Conservation (phyloP, 768 basidiomycete species). For the Rhizopogon vulgaris region DNA sequence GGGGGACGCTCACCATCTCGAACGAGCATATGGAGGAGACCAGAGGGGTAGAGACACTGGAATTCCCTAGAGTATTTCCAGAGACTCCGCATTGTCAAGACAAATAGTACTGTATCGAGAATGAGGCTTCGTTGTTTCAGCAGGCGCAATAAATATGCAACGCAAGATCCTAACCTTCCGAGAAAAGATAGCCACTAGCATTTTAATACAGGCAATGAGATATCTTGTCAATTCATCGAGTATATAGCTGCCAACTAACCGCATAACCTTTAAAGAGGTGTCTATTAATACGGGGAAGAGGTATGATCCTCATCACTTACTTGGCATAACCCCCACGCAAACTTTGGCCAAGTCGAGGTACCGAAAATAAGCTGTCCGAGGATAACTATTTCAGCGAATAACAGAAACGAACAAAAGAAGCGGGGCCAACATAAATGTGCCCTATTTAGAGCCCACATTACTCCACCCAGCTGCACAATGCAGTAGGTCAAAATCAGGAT, state of each 20-base stretch:
- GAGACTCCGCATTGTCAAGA: slow-evolving; percentile 3
- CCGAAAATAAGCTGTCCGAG: background rate
- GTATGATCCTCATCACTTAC: slow-evolving; percentile 6
- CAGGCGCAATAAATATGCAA: too few species aligned
- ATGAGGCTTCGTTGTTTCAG: slow-evolving; percentile 6
- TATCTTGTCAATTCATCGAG: background rate
- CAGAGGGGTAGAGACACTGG: background rate
- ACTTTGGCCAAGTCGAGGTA: slow-evolving; percentile 10
- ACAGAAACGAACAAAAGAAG: background rate
- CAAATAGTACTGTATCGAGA: slow-evolving; percentile 11
- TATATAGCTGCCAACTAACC: background rate
- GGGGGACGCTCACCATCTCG: slow-evolving; percentile 16
- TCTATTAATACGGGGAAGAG: background rate
- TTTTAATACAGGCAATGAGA: background rate
- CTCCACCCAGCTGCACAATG: too few species aligned
- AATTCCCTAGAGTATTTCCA: background rate
- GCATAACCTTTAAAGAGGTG: background rate
- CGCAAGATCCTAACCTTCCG: slow-evolving; percentile 1
- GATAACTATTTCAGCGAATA: background rate
- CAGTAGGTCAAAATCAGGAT: slow-evolving; percentile 5
- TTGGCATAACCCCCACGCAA: slow-evolving; percentile 3
- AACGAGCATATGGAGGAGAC: slow-evolving; percentile 11
- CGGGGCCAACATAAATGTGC: too few species aligned
- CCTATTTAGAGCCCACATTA: too few species aligned
- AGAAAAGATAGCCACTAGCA: slow-evolving; percentile 3